A percentile compares a stretch with the other conserved stretches of the same genome.
Conservation (phyloP, 257 asterid genomes). For the Oldenlandia corymbosa region DNA sequence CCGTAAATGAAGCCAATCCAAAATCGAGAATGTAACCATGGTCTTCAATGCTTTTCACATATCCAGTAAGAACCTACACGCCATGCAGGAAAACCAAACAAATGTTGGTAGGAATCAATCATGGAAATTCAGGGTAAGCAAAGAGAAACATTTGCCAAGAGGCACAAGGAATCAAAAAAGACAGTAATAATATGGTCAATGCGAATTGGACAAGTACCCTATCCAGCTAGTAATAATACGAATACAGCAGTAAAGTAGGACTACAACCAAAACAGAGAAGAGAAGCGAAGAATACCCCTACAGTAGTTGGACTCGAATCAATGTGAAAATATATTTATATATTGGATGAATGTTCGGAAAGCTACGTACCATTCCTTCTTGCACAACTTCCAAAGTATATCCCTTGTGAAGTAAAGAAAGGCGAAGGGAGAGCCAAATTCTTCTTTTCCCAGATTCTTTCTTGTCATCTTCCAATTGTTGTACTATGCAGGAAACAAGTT, state of each 20-base stretch:
- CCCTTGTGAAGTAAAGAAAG: slow-evolving; percentile 70
- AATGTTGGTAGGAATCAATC: neutral
- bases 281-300: too few species aligned
- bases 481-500: slow-evolving; percentile 85
- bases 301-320: too few species aligned
- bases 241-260: neutral
- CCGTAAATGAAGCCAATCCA: slow-evolving; percentile 63
- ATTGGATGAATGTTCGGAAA: too few species aligned
- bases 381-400: slow-evolving; percentile 66
- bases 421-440: slow-evolving; percentile 91
- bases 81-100: slow-evolving; percentile 12
- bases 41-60: slow-evolving; percentile 86
- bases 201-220: neutral
- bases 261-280: neutral
- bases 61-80: slow-evolving; percentile 79
- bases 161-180: neutral
- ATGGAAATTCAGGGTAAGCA: neutral
- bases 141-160: neutral
- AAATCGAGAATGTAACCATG: slow-evolving; percentile 88
- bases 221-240: neutral
- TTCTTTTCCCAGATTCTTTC: slow-evolving; percentile 68
- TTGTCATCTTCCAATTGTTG: slow-evolving; percentile 73
- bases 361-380: slow-evolving; percentile 86
- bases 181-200: neutral
- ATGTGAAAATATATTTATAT: too few species aligned